A percentile compares a stretch with the other conserved stretches of the same genome.
Conservation (phyloP, 148 eudicot genomes). For the Spergularia marina region DNA sequence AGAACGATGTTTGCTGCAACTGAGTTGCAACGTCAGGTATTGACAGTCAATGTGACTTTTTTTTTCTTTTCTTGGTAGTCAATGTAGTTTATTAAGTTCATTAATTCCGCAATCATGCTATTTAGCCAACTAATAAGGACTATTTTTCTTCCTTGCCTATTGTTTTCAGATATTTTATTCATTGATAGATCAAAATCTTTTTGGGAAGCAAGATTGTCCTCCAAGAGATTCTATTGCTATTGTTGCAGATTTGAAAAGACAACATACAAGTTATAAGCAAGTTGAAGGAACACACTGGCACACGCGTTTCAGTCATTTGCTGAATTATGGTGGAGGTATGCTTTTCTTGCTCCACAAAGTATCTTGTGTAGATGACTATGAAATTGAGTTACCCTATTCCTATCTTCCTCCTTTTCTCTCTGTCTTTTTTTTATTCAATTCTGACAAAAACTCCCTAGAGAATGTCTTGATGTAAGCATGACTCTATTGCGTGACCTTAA, state of each 20-base stretch:
- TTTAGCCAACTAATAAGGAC: slow-evolving; percentile 7
- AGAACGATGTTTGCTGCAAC: slow-evolving; percentile 90
- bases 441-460: too few species aligned
- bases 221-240: slow-evolving; percentile 54
- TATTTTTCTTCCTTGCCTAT: slow-evolving; percentile 1
- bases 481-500: too few species aligned
- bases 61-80: too few species aligned
- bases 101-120: background rate
- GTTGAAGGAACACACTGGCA: slow-evolving; percentile 95
- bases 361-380: background rate
- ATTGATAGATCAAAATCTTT: slow-evolving; percentile 75
- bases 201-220: slow-evolving; percentile 51
- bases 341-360: background rate
- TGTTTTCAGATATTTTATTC: slow-evolving; percentile 76
- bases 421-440: background rate
- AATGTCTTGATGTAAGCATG: too few species aligned
- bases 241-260: slow-evolving; percentile 64
- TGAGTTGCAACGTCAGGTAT: slow-evolving; percentile 93
- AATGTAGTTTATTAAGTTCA: too few species aligned
- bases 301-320: slow-evolving; percentile 83
- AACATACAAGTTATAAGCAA: slow-evolving; percentile 76
- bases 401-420: background rate
- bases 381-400: background rate
- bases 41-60: background rate
- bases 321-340: slow-evolving; percentile 91